These are phyloP conservation scores for Pelargonium cotyledonis DNA, from an alignment of 441 rosid genomes.

Conservation along the genomic window DNA sequence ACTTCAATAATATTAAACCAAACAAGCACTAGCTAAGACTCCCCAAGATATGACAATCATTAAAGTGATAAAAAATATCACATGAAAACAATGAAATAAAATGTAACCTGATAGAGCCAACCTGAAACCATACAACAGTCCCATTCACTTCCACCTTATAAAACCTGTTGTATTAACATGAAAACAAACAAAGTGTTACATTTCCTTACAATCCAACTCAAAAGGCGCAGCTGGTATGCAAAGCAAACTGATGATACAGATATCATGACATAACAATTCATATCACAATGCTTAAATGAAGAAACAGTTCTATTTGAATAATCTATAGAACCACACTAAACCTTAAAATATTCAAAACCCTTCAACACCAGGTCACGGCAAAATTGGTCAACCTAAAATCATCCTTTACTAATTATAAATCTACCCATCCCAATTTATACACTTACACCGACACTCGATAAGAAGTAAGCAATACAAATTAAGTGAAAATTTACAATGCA, in stretches of 20 bases:
- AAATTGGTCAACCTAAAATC: too few species aligned
- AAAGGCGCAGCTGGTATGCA: not conserved
- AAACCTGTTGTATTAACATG: slow-evolving; percentile 44
- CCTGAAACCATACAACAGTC: slow-evolving; percentile 95
- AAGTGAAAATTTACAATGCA: too few species aligned
- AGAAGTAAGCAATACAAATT: not conserved
- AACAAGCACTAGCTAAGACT: too few species aligned
- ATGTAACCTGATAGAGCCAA: slow-evolving; percentile 87
- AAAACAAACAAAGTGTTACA: not conserved
- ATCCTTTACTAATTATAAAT: too few species aligned
- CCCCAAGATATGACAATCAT: too few species aligned
- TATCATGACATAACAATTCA: not conserved
- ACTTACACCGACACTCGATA: not conserved
- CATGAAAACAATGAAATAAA: slow-evolving; percentile 35
- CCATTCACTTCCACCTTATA: slow-evolving; percentile 59
- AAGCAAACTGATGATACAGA: not conserved
- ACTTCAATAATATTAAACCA: too few species aligned
- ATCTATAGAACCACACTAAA: too few species aligned
- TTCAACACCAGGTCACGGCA: not conserved
- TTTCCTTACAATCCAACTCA: not conserved
- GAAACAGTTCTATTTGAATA: too few species aligned
- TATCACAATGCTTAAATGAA: too few species aligned
- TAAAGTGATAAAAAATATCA: slow-evolving; percentile 6
- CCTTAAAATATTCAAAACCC: not conserved
- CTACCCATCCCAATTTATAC: not conserved